Evolutionary conservation across 306 rosid genomes (phyloP), one percentile per base, ranked within the genome.

Genomic region (Betula pendula): DNA sequence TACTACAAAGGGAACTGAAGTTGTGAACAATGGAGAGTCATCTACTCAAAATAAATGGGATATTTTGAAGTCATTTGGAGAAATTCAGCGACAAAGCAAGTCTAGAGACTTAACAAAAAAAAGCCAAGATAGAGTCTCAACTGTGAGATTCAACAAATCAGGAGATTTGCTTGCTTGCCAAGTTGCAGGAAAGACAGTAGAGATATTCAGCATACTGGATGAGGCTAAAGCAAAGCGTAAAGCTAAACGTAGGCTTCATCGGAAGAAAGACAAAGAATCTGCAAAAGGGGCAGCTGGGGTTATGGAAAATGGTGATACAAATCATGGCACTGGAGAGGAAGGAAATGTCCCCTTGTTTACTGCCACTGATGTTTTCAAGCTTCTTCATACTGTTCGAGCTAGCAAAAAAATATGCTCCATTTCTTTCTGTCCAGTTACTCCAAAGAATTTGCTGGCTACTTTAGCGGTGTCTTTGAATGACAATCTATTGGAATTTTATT

Each of bases 101-200:
- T n/a, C n/a, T n/a, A n/a, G n/a, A n/a, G n/a, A n/a, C n/a, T n/a
- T n/a, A n/a, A n/a, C n/a, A n/a, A n/a, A n/a, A n/a, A n/a, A n/a
- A n/a, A n/a, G n/a, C n/a, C n/a, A n/a, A 74, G 96, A 95, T 71
- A 95, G 98, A 87, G 96, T 95, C 76, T 88, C 96, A 12, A 92
- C 90, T 0, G 87, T 95, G 79, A 87, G 85, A 83, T 95, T 92
- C 80, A 88, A 87, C 88, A 95, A 87, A 86, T 79, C 88, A 0
- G 98, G 98, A 70, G 89, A 79, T 87, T 81, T 95, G 77, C 78
- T 95, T 73, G 98, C 97, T 48, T 95, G 96, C 76, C 98, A 95
- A 75, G 91, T 88, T 74, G 97, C 98, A 0, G 98, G 97, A 68
- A 92, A 95, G 85, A 88, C 85, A 1, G 89, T 90, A 15, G 98